Conservation (phyloP, 495 filamentous ascomycete species). For the Penicillium argentinense region DNA sequence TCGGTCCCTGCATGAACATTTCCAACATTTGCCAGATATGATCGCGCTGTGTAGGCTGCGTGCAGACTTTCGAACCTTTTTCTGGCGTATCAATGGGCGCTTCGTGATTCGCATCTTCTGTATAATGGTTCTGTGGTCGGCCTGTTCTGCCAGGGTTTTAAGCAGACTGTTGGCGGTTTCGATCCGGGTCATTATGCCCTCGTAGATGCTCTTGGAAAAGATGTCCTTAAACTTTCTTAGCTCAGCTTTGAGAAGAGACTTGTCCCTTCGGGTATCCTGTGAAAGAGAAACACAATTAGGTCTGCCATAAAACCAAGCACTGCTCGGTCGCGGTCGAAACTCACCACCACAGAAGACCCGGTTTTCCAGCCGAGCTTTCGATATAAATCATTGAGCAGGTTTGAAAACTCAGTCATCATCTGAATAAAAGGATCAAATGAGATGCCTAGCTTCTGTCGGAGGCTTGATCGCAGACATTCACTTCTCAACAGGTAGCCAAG, state of each 20-base stretch:
- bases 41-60: conserved; percentile 12
- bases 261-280: background rate
- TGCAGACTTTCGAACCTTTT: conserved; percentile 14
- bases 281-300: background rate
- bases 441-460: background rate
- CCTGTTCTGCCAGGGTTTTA: conserved; percentile 13
- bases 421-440: background rate
- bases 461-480: background rate
- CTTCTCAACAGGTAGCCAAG: background rate
- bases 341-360: background rate
- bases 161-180: conserved; percentile 20
- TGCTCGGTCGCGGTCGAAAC: background rate
- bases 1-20: conserved; percentile 19
- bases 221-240: conserved; percentile 19
- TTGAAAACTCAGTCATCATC: background rate
- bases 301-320: background rate
- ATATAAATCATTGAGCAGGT: background rate
- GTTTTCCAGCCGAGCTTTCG: background rate
- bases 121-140: background rate
- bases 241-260: background rate
- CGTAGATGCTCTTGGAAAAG: conserved; percentile 24
- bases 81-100: background rate
- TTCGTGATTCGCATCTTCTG: background rate
- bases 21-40: conserved; percentile 18
- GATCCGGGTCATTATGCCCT: conserved; percentile 18